Evolutionary conservation across 164 flowering plant genomes (phyloP), one percentile per base, ranked within the genome.

Genomic region (Stephania japonica): DNA sequence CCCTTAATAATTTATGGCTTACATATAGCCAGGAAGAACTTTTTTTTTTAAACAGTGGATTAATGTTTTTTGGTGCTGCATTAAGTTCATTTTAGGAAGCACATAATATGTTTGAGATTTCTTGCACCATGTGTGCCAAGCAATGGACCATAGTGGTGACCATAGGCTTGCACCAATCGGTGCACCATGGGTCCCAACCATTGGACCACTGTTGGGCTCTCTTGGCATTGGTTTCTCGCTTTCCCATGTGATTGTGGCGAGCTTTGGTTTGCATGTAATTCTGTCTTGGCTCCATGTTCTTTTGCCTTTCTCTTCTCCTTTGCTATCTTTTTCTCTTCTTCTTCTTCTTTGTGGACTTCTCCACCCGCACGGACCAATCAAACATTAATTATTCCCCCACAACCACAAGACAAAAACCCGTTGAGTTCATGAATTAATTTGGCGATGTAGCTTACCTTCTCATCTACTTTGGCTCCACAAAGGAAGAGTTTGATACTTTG

Each of bases 251-350:
- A n/a, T 78, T 88, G 81, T 84, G 84, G 23, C 76, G 25, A 0
- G 86, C 89, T 65, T 86, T 86, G 11, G 74, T 79, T n/a, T 47
- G 73, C 75, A 38, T 89, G 89, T 19, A 86, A 59, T 76, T 88
- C 82, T 88, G 82, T 85, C 84, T 89, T 86, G 5, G 97, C 98
- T 76, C 84, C 76, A 1, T 89, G 90, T 50, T 88, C 94, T 73
- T 85, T 89, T 0, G 85, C 90, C 73, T 93, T 89, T 67, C 86
- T 77, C 2, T 72, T 71, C 82, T 93, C 90, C 0, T 79, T 68
- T 0, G 94, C 97, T 59, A 88, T 79, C 81, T 70, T 80, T 68
- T 84, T 87, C 82, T 87, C 88, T 26, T 83, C 90, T 77, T 70
- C 61, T n/a, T 0, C 87, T 86, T 81, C 85, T 86, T 7, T 5